These are phyloP conservation scores for Plantago elongata DNA, from an alignment of 257 asterid species.

Conservation along the genomic window DNA sequence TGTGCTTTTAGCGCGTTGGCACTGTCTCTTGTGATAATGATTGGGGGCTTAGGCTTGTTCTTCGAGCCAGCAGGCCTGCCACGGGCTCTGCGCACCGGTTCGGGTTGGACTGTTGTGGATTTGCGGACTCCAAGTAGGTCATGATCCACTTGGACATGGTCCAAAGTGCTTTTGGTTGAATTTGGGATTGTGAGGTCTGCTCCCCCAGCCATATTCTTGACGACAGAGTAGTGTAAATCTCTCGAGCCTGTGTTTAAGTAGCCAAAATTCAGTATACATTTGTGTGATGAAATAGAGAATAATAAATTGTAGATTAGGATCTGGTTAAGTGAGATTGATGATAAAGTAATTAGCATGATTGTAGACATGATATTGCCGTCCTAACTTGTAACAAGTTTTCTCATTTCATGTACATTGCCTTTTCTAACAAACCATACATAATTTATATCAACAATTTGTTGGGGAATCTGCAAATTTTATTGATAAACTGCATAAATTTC, in stretches of 20 bases:
- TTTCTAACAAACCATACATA: conserved; percentile 31
- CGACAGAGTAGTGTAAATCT: not conserved
- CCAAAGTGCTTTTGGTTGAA: conserved; percentile 23
- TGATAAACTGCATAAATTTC: too few relatives aligned
- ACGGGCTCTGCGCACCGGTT: conserved; percentile 53
- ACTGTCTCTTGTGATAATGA: conserved; percentile 83
- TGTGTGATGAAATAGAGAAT: conserved; percentile 23
- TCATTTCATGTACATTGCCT: conserved; percentile 68
- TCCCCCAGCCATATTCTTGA: conserved; percentile 47
- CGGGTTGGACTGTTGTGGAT: conserved; percentile 15
- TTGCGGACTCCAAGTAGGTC: conserved; percentile 28
- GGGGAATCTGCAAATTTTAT: not conserved
- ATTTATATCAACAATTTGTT: not conserved
- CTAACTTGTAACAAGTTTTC: conserved; percentile 63
- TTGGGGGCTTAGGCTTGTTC: conserved; percentile 94
- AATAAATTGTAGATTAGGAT: conserved; percentile 59
- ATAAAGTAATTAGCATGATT: conserved; percentile 24
- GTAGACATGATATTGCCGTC: conserved; percentile 24
- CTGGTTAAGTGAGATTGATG: conserved; percentile 50
- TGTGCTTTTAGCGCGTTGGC: conserved; percentile 78
- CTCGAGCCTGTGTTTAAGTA: conserved; percentile 31
- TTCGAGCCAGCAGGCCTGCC: conserved; percentile 93
- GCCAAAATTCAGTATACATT: conserved; percentile 18
- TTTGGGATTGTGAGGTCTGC: conserved; percentile 31
- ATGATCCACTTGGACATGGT: conserved; percentile 20